Base-by-base conservation (phyloP, 2,329 filamentous ascomycete species). In the Leptographium lundbergii region DNA sequence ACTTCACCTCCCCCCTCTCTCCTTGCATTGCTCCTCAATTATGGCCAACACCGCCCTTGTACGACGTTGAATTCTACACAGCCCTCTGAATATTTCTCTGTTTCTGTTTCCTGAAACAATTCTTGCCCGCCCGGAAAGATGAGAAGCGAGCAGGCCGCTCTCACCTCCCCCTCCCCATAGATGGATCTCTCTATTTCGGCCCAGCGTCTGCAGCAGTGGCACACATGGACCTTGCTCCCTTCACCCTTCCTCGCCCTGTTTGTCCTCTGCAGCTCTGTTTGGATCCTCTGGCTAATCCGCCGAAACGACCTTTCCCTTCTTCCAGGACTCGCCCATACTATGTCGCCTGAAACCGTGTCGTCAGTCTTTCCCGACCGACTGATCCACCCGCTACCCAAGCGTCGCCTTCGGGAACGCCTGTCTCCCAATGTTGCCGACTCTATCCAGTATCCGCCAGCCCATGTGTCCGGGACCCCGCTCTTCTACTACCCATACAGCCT, bases 381-480 rank as follows among this genome's bases (percentile, higher is more conserved):
- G 62, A 99, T 99, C 70, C 87, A 91, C 69, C 94, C 94, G 59
- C 77, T 99, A 61, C 94, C 94, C 51, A 94, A 89, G 74, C 87
- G 91, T 67, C 87, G 89, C 64, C 80, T 99, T 58, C 89, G 91
- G 67, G 91, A 94, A 70, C 85, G 89, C 59, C 78, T 99, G 57
- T 91, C 92, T 36, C 86, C 89, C 61, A 89, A 95, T 70, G 85
- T 88, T 66, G 90, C 88, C 59, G 86, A 87, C 57, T 83, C 86
- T 34, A 94, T 96, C 66, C 80, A 86, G 65, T 96, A 90, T 66
- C 91, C 92, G 10, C 84, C 88, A 4, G 81, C 85, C 17, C 87
- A 85, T n/a, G 80, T 85, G 45, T 81, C 84, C 27, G 81, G 82
- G 9, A 81, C 85, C 9, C 87, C 89, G 50, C 77, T 95, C 50